Percentiles rank a stretch among this genome's conserved stretches.
Conservation (phyloP, 805 yeast species). For the Ogataea degrootiae region DNA sequence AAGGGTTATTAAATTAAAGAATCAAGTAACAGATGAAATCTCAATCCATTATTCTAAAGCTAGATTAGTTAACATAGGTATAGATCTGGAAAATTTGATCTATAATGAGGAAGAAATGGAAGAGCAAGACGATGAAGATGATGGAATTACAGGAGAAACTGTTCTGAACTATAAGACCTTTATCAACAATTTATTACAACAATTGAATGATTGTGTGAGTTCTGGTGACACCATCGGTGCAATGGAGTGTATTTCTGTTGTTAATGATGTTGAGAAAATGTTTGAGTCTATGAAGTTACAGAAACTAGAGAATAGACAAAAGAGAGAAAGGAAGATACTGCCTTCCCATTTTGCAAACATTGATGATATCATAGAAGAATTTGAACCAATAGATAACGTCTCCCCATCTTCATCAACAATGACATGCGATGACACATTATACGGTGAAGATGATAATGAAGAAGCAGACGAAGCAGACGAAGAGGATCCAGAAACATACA, state of each 20-base stretch:
- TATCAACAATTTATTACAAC: constrained; percentile 53
- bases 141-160: constrained; percentile 36
- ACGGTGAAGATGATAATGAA: constrained; percentile 10
- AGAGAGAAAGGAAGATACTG: constrained; percentile 6
- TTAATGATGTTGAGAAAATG: constrained; percentile 70
- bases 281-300: constrained; percentile 47
- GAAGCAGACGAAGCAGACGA: constrained; percentile 3
- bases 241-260: constrained; percentile 62
- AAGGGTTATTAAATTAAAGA: constrained; percentile 45
- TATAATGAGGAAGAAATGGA: constrained; percentile 18
- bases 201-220: constrained; percentile 50
- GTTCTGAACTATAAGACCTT: constrained; percentile 51
- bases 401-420: constrained; percentile 8
- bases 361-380: constrained; percentile 2
- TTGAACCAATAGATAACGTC: constrained; percentile 4
- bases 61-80: constrained; percentile 59
- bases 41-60: constrained; percentile 62
- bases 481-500: neutral
- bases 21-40: constrained; percentile 45
- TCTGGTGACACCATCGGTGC: constrained; percentile 52
- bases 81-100: constrained; percentile 45
- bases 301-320: constrained; percentile 8
- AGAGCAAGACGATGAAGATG: constrained; percentile 5
- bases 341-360: constrained; percentile 1
- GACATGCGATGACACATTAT: constrained; percentile 10